phyloP scores from a whole-genome alignment of 2,329 filamentous ascomycete species.

The Colletotrichum euphorbiae region DNA sequence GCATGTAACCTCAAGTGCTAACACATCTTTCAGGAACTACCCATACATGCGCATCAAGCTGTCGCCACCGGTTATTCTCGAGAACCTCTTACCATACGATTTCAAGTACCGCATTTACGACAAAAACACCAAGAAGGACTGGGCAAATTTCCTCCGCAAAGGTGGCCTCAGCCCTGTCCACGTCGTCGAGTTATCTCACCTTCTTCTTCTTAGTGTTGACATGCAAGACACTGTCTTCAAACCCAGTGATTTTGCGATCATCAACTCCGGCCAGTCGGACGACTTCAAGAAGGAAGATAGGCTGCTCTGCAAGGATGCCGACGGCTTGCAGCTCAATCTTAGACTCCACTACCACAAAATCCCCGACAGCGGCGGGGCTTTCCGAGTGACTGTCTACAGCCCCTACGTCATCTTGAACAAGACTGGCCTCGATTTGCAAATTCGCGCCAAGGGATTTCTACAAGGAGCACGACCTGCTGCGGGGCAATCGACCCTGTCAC shows the following conservation, averaged over 20 bases:
- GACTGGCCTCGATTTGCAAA: conserved; percentile 87
- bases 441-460: conserved; percentile 90
- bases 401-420: conserved; percentile 97
- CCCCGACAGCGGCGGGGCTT: conserved; percentile 92
- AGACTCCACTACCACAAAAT: conserved; percentile 92
- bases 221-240: conserved; percentile 97
- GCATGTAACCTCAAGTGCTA: conserved; percentile 42
- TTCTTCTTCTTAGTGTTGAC: conserved; percentile 91
- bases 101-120: conserved; percentile 99
- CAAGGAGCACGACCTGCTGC: conserved; percentile 85
- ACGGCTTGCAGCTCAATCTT: conserved; percentile 81
- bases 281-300: conserved; percentile 88
- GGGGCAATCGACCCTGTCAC: conserved; percentile 75
- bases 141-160: conserved; percentile 97
- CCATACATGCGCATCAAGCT: conserved; percentile 95
- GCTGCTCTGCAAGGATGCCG: conserved; percentile 85
- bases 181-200: conserved; percentile 93
- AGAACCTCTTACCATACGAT: conserved; percentile 95
- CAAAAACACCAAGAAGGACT: conserved; percentile 98
- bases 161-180: conserved; percentile 97
- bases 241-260: conserved; percentile 95
- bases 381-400: conserved; percentile 94
- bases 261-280: conserved; percentile 88
- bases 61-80: conserved; percentile 91
- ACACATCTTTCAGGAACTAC: conserved; percentile 71